Conservation (phyloP, 768 basidiomycete genomes). For the Rhodotorula kratochvilovae region DNA sequence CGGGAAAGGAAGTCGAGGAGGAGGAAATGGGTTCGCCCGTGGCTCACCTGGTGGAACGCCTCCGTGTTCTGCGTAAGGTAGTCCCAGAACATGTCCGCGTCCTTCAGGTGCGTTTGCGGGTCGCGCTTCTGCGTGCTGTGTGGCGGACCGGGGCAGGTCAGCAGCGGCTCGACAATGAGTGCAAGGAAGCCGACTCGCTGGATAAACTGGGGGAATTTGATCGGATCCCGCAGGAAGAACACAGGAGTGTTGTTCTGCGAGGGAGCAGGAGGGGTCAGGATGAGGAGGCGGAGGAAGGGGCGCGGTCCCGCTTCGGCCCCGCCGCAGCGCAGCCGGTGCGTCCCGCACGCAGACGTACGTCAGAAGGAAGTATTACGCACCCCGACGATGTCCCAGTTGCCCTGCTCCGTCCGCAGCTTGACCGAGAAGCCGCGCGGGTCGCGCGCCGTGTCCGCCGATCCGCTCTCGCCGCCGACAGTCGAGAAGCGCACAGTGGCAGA, state of each 20-base stretch:
- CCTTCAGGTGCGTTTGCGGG: slow-evolving; percentile 86
- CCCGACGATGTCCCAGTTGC: slow-evolving; percentile 51
- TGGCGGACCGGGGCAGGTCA: too few species aligned
- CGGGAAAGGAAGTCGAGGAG: too few species aligned
- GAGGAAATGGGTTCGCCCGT: too few species aligned
- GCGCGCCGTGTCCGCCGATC: slow-evolving; percentile 50
- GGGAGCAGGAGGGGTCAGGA: neutral
- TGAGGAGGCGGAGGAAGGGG: neutral
- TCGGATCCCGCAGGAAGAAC: slow-evolving; percentile 48
- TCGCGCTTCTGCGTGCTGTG: slow-evolving; percentile 57
- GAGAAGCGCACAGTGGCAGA: slow-evolving; percentile 46
- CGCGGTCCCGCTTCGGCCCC: too few species aligned
- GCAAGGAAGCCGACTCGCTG: too few species aligned
- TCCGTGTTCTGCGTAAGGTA: slow-evolving; percentile 51
- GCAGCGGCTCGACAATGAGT: too few species aligned
- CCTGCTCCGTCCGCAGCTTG: slow-evolving; percentile 52
- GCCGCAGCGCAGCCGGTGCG: neutral
- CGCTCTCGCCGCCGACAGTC: slow-evolving; percentile 53
- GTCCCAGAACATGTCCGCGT: slow-evolving; percentile 62
- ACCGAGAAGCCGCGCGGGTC: slow-evolving; percentile 52
- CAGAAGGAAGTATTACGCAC: slow-evolving; percentile 3
- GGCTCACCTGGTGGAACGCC: slow-evolving; percentile 49
- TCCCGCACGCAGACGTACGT: too few species aligned
- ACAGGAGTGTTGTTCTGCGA: slow-evolving; percentile 46
- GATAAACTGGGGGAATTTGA: slow-evolving; percentile 53